Base-by-base conservation (phyloP, 1,284 basidiomycete genomes). In the Phellopilus nigrolimitatus region DNA sequence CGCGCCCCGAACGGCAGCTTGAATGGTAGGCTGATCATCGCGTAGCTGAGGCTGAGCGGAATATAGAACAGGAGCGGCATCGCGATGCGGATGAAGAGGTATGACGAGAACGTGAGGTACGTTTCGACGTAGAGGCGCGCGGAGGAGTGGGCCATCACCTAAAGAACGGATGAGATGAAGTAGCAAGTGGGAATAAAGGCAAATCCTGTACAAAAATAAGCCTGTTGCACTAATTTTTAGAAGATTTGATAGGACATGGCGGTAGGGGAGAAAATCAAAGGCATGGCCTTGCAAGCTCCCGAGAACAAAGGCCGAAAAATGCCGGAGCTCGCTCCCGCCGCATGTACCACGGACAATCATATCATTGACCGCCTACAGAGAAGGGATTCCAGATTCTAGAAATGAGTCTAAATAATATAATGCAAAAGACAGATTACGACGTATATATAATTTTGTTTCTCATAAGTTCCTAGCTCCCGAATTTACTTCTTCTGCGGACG, bases 21-120 rank as follows among this genome's bases (percentile, higher is more conserved):
- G 66, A 75, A 78, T 0, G 75, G 72, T 9, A 76, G 61, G 58
- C 62, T 66, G 51, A 78, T 57, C 62, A 78, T 73, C 12, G 71
- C 62, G 59, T 74, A 75, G 57, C 67, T 66, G 57, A 76, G 60
- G 15, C 68, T 69, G 13, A 77, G 56, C 31, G 67, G 63, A 31
- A 72, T 39, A 62, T 76, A 78, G 10, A 67, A 58, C n/a, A 64
- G 6, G 39, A 72, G 47, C 0, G 75, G 74, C 0, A 66, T 58
- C 27, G 64, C 27, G 19, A 76, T 45, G 24, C 75, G 68, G 44
- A 74, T 66, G 0, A 53, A 47, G 37, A 76, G 59, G 58, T 73
- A 73, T 3, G 68, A 61, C 8, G 56, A 50, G 38, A 70, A 71
- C 3, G 61, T 64, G 49, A 78, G 63, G 60, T 68, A 71, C 0